These are phyloP conservation scores for Penicillium canescens DNA, from an alignment of 495 filamentous ascomycete species.

Conservation along the genomic window DNA sequence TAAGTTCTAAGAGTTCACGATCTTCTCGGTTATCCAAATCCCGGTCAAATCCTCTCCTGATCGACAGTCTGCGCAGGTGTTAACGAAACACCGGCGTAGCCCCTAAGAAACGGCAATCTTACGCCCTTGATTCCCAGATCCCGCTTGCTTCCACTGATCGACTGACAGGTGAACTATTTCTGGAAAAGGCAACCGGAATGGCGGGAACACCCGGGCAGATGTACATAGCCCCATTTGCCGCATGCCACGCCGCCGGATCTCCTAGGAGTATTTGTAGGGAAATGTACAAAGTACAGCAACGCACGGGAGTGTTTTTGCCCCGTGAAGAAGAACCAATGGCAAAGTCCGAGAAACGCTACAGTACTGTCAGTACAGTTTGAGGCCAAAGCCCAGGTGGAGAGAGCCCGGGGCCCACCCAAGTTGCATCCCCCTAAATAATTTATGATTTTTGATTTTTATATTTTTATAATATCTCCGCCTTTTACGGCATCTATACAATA, in stretches of 20 bases:
- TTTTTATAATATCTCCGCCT: no score
- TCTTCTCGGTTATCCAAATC: not conserved
- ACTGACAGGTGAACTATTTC: conserved; percentile 5
- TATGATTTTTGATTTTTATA: no score
- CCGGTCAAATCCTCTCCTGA: conserved; percentile 7
- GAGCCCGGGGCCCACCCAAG: no score
- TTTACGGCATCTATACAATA: no score
- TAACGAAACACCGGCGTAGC: not conserved
- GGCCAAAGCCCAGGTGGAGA: no score
- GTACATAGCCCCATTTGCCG: not conserved
- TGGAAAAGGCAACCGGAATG: conserved; percentile 16
- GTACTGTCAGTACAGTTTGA: no score
- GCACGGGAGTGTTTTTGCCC: no score
- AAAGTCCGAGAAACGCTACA: no score
- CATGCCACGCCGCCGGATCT: conserved; percentile 1
- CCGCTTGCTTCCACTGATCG: conserved; percentile 6
- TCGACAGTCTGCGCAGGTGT: not conserved
- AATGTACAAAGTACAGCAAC: no score
- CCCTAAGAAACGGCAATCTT: not conserved
- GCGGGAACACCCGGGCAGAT: conserved; percentile 22
- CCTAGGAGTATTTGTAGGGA: not conserved
- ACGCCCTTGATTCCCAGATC: not conserved
- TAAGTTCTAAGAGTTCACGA: not conserved
- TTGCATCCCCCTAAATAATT: no score
- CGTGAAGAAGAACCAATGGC: no score